A percentile compares a stretch with the other conserved stretches of the same genome.
Conservation (phyloP, 2,329 filamentous ascomycete genomes). For the Ascochyta pisi region DNA sequence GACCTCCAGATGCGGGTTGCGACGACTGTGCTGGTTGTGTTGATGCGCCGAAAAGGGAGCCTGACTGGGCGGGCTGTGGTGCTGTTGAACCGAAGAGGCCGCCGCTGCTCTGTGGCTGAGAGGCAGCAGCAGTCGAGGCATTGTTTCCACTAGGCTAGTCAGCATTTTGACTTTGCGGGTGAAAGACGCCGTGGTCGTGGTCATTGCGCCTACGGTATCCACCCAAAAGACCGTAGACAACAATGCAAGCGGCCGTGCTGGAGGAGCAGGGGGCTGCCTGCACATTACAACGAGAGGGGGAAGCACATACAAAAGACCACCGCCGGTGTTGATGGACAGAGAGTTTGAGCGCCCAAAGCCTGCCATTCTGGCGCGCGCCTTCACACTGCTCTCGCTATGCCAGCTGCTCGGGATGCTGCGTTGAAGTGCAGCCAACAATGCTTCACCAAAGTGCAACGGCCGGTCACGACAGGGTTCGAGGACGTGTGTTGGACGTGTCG, state of each 20-base stretch:
- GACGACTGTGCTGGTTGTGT: slow-evolving; percentile 23
- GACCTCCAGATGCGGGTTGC: slow-evolving; percentile 35
- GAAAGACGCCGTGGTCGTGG: slow-evolving; percentile 7
- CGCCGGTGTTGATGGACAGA: slow-evolving; percentile 62
- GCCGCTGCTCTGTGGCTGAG: slow-evolving; percentile 34
- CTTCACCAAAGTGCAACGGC: neutral
- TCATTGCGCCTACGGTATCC: slow-evolving; percentile 15
- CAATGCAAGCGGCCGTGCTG: slow-evolving; percentile 1
- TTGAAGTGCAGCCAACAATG: neutral
- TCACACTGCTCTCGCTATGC: neutral
- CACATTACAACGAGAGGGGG: neutral
- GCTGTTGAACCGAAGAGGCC: slow-evolving; percentile 47
- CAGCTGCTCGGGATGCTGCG: neutral
- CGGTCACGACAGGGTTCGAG: neutral
- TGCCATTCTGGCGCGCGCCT: slow-evolving; percentile 36
- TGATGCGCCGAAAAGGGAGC: slow-evolving; percentile 32
- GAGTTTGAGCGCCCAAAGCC: slow-evolving; percentile 58
- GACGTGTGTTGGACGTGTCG: neutral
- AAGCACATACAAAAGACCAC: slow-evolving; percentile 56
- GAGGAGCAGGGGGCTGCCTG: neutral
- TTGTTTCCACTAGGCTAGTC: slow-evolving; percentile 41
- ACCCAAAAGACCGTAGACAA: neutral
- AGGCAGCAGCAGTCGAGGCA: slow-evolving; percentile 27
- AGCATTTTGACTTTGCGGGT: slow-evolving; percentile 20
- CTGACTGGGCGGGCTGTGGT: slow-evolving; percentile 32